Evolutionary conservation across 768 basidiomycete genomes (phyloP), one percentile per base, ranked within the genome.

Genomic region (Leccinum broughii): DNA sequence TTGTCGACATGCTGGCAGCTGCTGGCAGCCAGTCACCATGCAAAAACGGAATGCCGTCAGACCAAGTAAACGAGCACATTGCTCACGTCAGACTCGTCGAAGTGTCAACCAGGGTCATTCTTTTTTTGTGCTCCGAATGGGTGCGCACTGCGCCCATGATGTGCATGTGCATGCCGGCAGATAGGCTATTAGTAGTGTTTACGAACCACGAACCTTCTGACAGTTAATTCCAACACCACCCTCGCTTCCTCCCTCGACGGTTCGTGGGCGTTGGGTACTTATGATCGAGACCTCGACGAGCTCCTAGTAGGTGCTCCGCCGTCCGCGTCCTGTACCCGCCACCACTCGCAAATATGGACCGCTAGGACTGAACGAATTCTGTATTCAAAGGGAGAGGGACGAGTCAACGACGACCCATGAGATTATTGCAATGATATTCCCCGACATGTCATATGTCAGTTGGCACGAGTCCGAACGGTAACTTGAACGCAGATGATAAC

Each of bases 201-300:
- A 28, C 24, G 50, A 37, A 46, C 28, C n/a, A 65, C 72, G 51
- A 58, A 83, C 83, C 82, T 71, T 77, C 70, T 79, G 53, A 83
- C 81, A 11, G 75, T 74, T 54, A 77, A 68, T 64, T 83, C 80
- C 49, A 75, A 71, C 4, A 78, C 72, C 51, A 81, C 73, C 49
- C 70, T 75, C 14, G 74, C 76, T 59, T 79, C 77, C 28, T 68
- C 69, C 62, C 66, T 77, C 48, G 59, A 6, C 0, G 72, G 69
- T 56, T 81, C 78, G n/a, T 78, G 72, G 3, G 63, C 58, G 35
- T 72, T 78, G 14, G 75, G 63, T 4, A 11, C 3, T 32, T 32
- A 71, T 54, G 44, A 82, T 64, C 35, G 79, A 79, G 3, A 82
- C 77, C 37, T 83, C 81, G 35, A 62, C 59, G 14, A 76, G 62